Conservation (phyloP, 176 grass and related monocot species). For the Ensete glaucum region DNA sequence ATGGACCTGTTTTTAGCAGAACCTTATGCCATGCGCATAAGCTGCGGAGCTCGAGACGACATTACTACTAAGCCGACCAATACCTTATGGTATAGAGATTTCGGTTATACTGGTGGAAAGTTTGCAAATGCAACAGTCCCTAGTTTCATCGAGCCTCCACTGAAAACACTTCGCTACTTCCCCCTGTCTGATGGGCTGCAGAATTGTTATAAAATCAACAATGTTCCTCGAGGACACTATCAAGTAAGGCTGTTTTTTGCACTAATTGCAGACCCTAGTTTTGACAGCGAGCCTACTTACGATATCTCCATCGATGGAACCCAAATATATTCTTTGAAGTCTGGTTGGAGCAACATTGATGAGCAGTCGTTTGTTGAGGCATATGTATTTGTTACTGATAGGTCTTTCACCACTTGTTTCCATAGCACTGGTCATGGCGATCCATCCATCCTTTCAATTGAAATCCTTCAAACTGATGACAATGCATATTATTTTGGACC, state of each 20-base stretch:
- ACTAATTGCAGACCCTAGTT: slow-evolving; percentile 60
- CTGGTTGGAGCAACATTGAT: slow-evolving; percentile 71
- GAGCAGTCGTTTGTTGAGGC: slow-evolving; percentile 86
- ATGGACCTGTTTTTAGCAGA: slow-evolving; percentile 39
- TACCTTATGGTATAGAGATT: slow-evolving; percentile 90
- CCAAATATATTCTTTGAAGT: slow-evolving; percentile 69
- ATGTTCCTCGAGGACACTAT: slow-evolving; percentile 62
- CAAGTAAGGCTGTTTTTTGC: slow-evolving; percentile 88
- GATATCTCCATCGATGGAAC: slow-evolving; percentile 93
- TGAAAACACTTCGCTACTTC: slow-evolving; percentile 81
- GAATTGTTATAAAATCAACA: slow-evolving; percentile 86
- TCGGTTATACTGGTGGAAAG: slow-evolving; percentile 77
- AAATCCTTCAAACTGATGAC: slow-evolving; percentile 85
- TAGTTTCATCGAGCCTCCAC: slow-evolving; percentile 62
- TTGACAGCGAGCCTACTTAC: slow-evolving; percentile 72
- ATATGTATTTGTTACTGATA: slow-evolving; percentile 53
- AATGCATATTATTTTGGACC: slow-evolving; percentile 65
- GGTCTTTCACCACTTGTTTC: slow-evolving; percentile 68
- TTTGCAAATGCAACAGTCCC: slow-evolving; percentile 72
- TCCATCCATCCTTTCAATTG: slow-evolving; percentile 93
- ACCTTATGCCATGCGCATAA: slow-evolving; percentile 75
- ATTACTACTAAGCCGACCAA: slow-evolving; percentile 63
- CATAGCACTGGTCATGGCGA: slow-evolving; percentile 96
- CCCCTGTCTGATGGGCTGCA: slow-evolving; percentile 85
- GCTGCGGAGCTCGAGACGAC: slow-evolving; percentile 89